Evolutionary conservation across 257 asterid genomes (phyloP).

Genomic region (Mitragyna speciosa): DNA sequence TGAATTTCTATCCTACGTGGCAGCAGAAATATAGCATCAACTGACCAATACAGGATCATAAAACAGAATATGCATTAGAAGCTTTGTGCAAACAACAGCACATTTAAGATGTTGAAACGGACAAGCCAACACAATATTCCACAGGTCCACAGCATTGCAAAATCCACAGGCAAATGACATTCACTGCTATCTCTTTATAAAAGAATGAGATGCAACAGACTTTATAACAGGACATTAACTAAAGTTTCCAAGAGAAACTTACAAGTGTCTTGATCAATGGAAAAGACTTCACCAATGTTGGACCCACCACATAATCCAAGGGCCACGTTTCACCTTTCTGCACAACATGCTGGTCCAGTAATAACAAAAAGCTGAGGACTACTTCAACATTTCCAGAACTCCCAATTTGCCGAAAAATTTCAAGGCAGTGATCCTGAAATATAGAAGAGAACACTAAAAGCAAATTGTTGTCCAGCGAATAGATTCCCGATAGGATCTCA

Average conservation of each 20-base stretch:
- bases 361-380: slow-evolving; percentile 53
- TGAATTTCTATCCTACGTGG: neutral
- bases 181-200: neutral
- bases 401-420: slow-evolving; percentile 52
- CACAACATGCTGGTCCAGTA: slow-evolving; percentile 63
- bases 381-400: slow-evolving; percentile 47
- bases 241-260: slow-evolving; percentile 39
- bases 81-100: neutral
- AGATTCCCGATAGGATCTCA: slow-evolving; percentile 64
- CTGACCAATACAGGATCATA: neutral
- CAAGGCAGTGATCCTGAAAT: slow-evolving; percentile 66
- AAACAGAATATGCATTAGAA: slow-evolving; percentile 1
- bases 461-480: slow-evolving; percentile 49
- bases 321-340: slow-evolving; percentile 90
- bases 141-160: neutral
- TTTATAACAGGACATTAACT: neutral
- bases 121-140: slow-evolving; percentile 2
- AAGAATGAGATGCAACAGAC: neutral
- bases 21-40: neutral
- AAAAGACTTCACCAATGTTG: slow-evolving; percentile 57
- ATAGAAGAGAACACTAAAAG: slow-evolving; percentile 53
- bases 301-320: slow-evolving; percentile 67
- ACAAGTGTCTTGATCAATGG: slow-evolving; percentile 56
- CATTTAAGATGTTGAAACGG: neutral
- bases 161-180: neutral